These are phyloP conservation scores for Talaromyces islandicus DNA, from an alignment of 2,329 filamentous ascomycete genomes.

Conservation along the genomic window DNA sequence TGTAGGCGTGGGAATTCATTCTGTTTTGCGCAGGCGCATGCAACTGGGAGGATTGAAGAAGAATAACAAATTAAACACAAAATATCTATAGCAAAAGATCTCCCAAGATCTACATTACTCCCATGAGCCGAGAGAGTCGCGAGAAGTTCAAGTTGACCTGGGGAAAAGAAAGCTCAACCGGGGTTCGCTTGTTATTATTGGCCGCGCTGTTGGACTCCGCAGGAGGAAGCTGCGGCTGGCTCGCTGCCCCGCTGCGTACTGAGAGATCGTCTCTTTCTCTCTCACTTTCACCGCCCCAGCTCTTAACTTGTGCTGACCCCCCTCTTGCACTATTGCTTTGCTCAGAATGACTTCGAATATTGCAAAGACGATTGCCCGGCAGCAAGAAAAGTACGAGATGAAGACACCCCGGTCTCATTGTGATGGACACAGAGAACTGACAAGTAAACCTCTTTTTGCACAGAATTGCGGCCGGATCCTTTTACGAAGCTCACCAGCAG, in stretches of 20 bases:
- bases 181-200: background rate
- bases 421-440: constrained; percentile 14
- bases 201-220: background rate
- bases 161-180: background rate
- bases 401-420: constrained; percentile 3
- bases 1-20: constrained; percentile 45
- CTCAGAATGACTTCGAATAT: constrained; percentile 44
- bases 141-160: background rate
- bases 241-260: background rate
- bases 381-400: constrained; percentile 63
- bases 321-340: background rate
- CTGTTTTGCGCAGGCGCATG: background rate
- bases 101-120: background rate
- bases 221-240: background rate
- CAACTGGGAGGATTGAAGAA: background rate
- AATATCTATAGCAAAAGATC: background rate
- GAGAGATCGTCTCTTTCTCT: background rate
- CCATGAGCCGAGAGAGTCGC: too few relatives aligned
- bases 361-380: constrained; percentile 65
- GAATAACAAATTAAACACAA: background rate
- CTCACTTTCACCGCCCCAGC: background rate
- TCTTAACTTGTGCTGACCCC: background rate
- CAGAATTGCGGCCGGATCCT: constrained; percentile 84
- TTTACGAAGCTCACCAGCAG: constrained; percentile 98
- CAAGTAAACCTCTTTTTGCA: background rate